Evolutionary conservation across 352 stramenopile species (phyloP), one percentile per base, ranked within the genome.

Genomic region (Phytophthora constricta): DNA sequence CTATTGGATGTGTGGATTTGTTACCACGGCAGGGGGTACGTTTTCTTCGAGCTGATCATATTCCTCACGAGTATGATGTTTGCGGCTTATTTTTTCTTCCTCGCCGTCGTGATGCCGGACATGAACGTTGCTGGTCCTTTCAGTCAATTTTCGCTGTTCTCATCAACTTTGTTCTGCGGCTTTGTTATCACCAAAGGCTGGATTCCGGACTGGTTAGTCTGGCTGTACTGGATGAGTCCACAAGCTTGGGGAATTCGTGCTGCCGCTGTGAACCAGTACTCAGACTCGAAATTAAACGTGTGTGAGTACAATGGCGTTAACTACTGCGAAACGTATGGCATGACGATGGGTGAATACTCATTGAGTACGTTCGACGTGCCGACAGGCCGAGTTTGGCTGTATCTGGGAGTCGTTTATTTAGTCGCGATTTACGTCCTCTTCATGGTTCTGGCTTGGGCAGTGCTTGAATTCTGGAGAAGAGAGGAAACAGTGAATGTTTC

Each of bases 1-100:
- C 4, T 96, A 96, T 62, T 96, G 80, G 72, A 87, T 95, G 74
- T 79, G 89, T 54, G 87, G 87, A 10, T 76, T 96, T 37, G 73
- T 68, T 13, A 19, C 43, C 4, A 74, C 78, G 37, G 67, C 67
- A 25, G 13, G 20, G 68, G 77, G n/a, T 93, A 79, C 45, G 54
- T 94, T 14, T 65, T 85, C 23, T 93, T 84, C 49, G 57, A 91
- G 34, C 39, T 74, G 1, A 64, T 90, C 17, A 45, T 94, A 14
- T 70, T 93, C 49, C 56, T 55, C 73, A 80, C 62, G 43, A 77
- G 51, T 25, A 61, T 77, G 68, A 33, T 51, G 34, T 72, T 71
- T 25, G 49, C 51, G 47, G 47, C 53, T 13, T 82, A 42, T 43
- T 79, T 87, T 42, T 79, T 79, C 57, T 63, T 79, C 45, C 3